Evolutionary conservation across 345 rosid species (phyloP).

Genomic region (Gossypium sturtianum): DNA sequence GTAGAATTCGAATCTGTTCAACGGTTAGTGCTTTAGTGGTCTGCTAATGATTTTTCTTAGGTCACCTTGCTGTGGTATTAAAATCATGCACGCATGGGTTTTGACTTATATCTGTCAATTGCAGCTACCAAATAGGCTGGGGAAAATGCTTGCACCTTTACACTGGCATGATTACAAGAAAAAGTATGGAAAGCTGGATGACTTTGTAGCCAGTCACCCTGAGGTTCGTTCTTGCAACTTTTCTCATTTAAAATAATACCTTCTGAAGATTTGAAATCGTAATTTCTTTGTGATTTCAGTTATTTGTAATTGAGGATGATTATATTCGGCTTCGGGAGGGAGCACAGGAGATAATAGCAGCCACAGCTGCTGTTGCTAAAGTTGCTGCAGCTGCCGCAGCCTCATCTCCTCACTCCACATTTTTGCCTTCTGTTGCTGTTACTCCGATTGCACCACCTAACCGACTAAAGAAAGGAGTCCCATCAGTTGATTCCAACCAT

Average conservation of each 20-base stretch:
- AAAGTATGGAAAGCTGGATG: conserved; percentile 88
- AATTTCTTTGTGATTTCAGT: conserved; percentile 51
- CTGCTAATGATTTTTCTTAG: neutral
- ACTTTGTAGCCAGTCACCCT: conserved; percentile 69
- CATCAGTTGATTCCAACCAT: conserved; percentile 33
- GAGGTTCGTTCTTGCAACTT: conserved; percentile 44
- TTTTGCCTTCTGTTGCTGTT: conserved; percentile 75
- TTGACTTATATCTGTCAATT: conserved; percentile 15
- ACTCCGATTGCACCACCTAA: conserved; percentile 90
- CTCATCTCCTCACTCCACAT: conserved; percentile 57
- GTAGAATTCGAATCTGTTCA: conserved; percentile 76
- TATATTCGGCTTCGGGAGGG: neutral
- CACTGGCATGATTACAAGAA: conserved; percentile 96
- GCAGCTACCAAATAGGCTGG: conserved; percentile 90
- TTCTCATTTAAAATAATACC: neutral
- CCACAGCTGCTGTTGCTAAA: conserved; percentile 82
- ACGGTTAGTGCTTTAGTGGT: conserved; percentile 63
- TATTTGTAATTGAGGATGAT: conserved; percentile 10
- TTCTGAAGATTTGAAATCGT: conserved; percentile 11
- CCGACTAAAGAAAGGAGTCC: conserved; percentile 41
- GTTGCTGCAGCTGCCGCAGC: conserved; percentile 85
- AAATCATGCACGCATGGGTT: neutral
- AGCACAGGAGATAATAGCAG: neutral
- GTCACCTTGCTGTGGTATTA: conserved; percentile 3
- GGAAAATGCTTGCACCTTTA: conserved; percentile 93